Conservation (phyloP, 2,329 filamentous ascomycete genomes). For the Magnaporthiopsis poae region DNA sequence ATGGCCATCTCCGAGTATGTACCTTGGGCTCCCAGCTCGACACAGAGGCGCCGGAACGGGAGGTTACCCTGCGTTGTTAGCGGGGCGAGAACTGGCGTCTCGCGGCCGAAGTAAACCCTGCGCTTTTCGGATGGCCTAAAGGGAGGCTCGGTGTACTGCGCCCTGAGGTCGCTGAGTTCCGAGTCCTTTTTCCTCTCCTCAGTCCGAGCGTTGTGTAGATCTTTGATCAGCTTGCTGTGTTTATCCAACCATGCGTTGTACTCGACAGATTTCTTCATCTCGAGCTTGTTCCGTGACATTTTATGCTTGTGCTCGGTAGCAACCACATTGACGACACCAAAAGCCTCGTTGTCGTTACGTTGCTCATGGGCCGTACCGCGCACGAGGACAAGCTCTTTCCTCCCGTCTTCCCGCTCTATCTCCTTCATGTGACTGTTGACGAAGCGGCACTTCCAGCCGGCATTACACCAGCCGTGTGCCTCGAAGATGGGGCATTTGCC, state of each 20-base stretch:
- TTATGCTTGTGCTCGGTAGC: slow-evolving; percentile 60
- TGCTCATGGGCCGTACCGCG: slow-evolving; percentile 30
- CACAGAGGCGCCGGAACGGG: slow-evolving; percentile 83
- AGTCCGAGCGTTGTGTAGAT: slow-evolving; percentile 30
- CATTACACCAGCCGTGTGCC: slow-evolving; percentile 62
- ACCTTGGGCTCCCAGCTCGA: slow-evolving; percentile 77
- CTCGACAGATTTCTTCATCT: slow-evolving; percentile 62
- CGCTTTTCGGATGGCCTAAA: slow-evolving; percentile 89
- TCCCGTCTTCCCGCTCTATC: slow-evolving; percentile 64
- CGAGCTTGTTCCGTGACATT: slow-evolving; percentile 61
- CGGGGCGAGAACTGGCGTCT: slow-evolving; percentile 88
- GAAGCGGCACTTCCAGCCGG: slow-evolving; percentile 93
- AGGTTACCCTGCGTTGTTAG: slow-evolving; percentile 94
- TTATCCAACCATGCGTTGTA: slow-evolving; percentile 71
- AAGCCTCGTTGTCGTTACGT: slow-evolving; percentile 26
- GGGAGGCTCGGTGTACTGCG: slow-evolving; percentile 74
- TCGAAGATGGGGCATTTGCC: slow-evolving; percentile 77
- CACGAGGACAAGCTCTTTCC: slow-evolving; percentile 68
- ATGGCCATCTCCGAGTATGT: slow-evolving; percentile 99
- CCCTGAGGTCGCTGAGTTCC: slow-evolving; percentile 37
- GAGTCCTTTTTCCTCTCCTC: slow-evolving; percentile 16
- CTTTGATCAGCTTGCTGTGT: slow-evolving; percentile 41
- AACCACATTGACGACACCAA: slow-evolving; percentile 67
- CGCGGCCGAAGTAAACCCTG: slow-evolving; percentile 81
- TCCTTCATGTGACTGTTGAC: slow-evolving; percentile 79